Conservation (phyloP, 2,329 filamentous ascomycete species). For the Beauveria rudraprayagi region DNA sequence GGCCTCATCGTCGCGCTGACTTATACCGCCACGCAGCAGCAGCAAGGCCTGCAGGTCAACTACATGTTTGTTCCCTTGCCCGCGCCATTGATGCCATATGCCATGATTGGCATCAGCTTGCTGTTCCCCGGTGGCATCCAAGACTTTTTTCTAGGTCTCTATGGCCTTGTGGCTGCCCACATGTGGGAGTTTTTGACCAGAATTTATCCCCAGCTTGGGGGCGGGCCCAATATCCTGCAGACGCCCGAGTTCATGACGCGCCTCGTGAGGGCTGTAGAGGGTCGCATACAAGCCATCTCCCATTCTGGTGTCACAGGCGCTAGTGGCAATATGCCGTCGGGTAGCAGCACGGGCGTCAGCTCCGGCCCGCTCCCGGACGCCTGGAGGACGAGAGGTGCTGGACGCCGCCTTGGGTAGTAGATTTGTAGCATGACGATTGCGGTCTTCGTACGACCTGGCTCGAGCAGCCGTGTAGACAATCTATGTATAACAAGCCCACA, state of each 20-base stretch:
- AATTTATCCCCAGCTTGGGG: slow-evolving; percentile 82
- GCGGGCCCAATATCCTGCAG: slow-evolving; percentile 66
- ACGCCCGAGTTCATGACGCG: slow-evolving; percentile 66
- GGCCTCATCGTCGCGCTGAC: slow-evolving; percentile 70
- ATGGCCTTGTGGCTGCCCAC: slow-evolving; percentile 81
- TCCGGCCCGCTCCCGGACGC: slow-evolving; percentile 50
- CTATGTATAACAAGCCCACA: background rate
- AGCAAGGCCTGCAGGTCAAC: slow-evolving; percentile 64
- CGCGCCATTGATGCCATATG: slow-evolving; percentile 71
- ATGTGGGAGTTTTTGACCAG: slow-evolving; percentile 83
- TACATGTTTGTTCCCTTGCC: slow-evolving; percentile 82
- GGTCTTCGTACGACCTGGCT: background rate
- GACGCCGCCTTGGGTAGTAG: slow-evolving; percentile 49
- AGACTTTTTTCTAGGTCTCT: slow-evolving; percentile 55
- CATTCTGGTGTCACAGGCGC: background rate
- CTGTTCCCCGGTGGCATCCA: slow-evolving; percentile 52
- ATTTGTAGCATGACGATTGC: background rate
- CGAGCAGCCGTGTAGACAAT: background rate
- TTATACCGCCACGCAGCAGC: slow-evolving; percentile 83
- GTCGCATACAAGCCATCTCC: background rate
- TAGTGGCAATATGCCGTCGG: background rate
- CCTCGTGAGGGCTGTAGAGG: slow-evolving; percentile 44
- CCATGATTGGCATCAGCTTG: slow-evolving; percentile 67
- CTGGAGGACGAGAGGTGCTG: slow-evolving; percentile 56
- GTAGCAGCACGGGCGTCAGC: slow-evolving; percentile 5